A percentile compares a stretch with the other conserved stretches of the same genome.
Evolutionary conservation across 257 asterid species (phyloP).

Genomic region (Solanum ahanhuiri): DNA sequence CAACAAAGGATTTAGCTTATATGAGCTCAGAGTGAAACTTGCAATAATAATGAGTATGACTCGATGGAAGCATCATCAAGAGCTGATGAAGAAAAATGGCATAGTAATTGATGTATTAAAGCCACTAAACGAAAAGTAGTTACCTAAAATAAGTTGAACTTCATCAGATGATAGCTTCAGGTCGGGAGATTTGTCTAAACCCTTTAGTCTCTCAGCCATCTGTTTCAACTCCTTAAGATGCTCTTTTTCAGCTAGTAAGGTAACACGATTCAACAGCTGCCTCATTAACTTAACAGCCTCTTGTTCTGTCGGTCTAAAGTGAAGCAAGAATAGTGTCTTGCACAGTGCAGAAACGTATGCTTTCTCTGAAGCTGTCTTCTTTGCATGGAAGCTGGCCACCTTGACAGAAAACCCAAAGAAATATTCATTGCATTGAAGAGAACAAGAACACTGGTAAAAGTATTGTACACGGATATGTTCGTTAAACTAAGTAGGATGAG

Average conservation of each 20-base stretch:
- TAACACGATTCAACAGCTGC: conserved; percentile 40
- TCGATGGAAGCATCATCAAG: not conserved
- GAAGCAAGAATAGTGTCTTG: conserved; percentile 53
- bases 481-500: not conserved
- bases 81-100: not conserved
- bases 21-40: not conserved
- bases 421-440: conserved; percentile 7
- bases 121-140: not conserved
- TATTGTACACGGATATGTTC: not conserved
- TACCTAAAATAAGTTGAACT: conserved; percentile 52
- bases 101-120: not conserved
- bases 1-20: not conserved
- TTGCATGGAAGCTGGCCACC: conserved; percentile 55
- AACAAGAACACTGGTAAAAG: not conserved
- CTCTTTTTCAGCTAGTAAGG: conserved; percentile 57
- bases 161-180: conserved; percentile 46
- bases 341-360: conserved; percentile 65
- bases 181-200: conserved; percentile 49
- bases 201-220: conserved; percentile 59
- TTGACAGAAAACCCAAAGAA: conserved; percentile 11
- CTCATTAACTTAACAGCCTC: conserved; percentile 55
- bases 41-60: not conserved
- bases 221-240: conserved; percentile 55
- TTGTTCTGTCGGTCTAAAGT: conserved; percentile 64
- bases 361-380: conserved; percentile 81